These are phyloP conservation scores for Wallemia ichthyophaga DNA, from an alignment of 1,284 basidiomycete genomes.

Conservation along the genomic window DNA sequence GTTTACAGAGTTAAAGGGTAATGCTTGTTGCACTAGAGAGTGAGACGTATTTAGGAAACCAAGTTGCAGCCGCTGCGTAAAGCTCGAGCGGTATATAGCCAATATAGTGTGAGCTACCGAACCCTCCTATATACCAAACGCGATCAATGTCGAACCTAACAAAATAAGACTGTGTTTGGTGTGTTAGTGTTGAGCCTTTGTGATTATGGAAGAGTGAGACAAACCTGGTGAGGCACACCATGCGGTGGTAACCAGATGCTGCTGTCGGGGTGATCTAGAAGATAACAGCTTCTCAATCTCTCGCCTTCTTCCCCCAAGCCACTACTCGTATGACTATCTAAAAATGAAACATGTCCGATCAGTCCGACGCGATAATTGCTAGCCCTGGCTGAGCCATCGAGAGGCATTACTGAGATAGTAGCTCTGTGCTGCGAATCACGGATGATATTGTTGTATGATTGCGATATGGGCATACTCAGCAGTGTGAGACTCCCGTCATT, in stretches of 20 bases:
- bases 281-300: not conserved
- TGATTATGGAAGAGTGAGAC: no score
- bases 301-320: not conserved
- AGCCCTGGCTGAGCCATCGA: not conserved
- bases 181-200: no score
- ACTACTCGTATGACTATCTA: not conserved
- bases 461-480: not conserved
- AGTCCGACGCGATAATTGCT: not conserved
- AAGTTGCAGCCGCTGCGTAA: no score
- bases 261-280: not conserved
- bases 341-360: not conserved
- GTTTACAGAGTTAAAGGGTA: no score
- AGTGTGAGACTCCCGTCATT: not conserved
- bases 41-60: no score
- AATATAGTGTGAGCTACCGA: not conserved
- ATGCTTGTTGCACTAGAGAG: no score
- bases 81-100: not conserved
- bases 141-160: not conserved
- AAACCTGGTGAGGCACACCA: not conserved
- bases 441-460: not conserved
- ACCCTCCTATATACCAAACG: not conserved
- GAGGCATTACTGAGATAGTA: not conserved
- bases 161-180: not conserved
- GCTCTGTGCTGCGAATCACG: not conserved
- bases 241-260: not conserved